Percentiles rank a stretch among this genome's conserved stretches.
phyloP scores from a whole-genome alignment of 2,329 filamentous ascomycete species.

The Mollisia scopiformis region DNA sequence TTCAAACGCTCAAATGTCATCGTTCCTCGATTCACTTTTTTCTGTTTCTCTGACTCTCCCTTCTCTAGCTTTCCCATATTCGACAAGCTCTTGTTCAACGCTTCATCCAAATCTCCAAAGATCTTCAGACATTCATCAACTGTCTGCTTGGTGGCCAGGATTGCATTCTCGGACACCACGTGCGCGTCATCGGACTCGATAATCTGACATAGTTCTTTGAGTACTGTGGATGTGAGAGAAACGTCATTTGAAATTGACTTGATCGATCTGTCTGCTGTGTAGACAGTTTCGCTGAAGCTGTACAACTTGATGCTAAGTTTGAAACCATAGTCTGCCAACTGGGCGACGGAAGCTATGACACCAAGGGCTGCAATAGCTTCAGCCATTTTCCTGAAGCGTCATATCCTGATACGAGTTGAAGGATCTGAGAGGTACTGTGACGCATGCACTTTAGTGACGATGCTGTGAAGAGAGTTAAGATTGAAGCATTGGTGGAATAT shows the following conservation, averaged over 20 bases:
- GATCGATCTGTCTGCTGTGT: slow-evolving; percentile 7
- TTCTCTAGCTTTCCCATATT: not conserved
- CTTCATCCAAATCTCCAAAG: slow-evolving; percentile 14
- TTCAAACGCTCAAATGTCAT: slow-evolving; percentile 12
- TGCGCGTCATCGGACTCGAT: slow-evolving; percentile 13
- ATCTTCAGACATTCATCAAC: slow-evolving; percentile 17
- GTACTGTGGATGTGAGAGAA: slow-evolving; percentile 19
- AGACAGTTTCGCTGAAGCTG: slow-evolving; percentile 14
- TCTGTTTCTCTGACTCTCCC: slow-evolving; percentile 1
- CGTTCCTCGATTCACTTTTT: not conserved
- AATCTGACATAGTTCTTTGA: slow-evolving; percentile 15
- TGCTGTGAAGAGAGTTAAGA: too few relatives aligned
- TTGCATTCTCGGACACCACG: slow-evolving; percentile 11
- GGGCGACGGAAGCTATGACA: slow-evolving; percentile 15
- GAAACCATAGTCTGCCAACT: slow-evolving; percentile 19
- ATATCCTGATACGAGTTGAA: not conserved
- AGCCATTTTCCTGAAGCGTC: slow-evolving; percentile 6
- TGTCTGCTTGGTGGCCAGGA: slow-evolving; percentile 15
- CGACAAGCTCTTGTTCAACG: slow-evolving; percentile 16
- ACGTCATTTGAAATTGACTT: slow-evolving; percentile 16
- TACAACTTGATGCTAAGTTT: slow-evolving; percentile 20
- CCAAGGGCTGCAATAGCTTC: slow-evolving; percentile 17
- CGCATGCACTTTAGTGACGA: too few relatives aligned
- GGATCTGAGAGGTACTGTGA: not conserved
- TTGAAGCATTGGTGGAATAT: too few relatives aligned